phyloP scores from a whole-genome alignment of 192 early-diverging fungal genomes.

The Coemansia asiatica region DNA sequence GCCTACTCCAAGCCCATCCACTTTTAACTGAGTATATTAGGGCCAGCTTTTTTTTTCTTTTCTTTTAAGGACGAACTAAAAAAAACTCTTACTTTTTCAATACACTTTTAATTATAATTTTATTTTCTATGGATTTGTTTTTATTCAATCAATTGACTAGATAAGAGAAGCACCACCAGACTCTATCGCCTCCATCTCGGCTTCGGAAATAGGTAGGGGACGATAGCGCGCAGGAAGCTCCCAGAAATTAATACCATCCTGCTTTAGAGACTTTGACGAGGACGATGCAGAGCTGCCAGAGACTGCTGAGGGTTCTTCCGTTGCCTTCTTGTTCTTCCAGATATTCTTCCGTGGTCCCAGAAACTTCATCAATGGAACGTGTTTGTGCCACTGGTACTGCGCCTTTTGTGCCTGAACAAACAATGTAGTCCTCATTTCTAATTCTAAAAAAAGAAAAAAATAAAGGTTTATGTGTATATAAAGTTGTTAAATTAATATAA shows the following conservation, averaged over 20 bases:
- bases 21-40: slow-evolving; percentile 53
- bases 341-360: slow-evolving; percentile 43
- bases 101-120: neutral
- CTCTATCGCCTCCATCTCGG: slow-evolving; percentile 55
- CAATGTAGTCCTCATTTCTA: slow-evolving; percentile 24
- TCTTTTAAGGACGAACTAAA: neutral
- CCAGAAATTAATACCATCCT: slow-evolving; percentile 48
- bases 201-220: slow-evolving; percentile 37
- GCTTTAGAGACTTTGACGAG: neutral
- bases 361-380: slow-evolving; percentile 51
- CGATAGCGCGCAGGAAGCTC: slow-evolving; percentile 54
- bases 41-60: neutral
- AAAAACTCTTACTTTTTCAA: neutral
- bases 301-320: slow-evolving; percentile 10
- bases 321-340: slow-evolving; percentile 25
- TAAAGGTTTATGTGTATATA: too few species aligned
- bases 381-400: slow-evolving; percentile 49
- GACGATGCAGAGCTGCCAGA: neutral
- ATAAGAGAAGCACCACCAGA: slow-evolving; percentile 42
- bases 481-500: neutral
- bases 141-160: neutral
- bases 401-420: slow-evolving; percentile 27
- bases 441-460: neutral
- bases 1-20: slow-evolving; percentile 80
- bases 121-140: too few species aligned